Conservation (phyloP, 2,329 filamentous ascomycete species). For the Colletotrichum brevisporum region DNA sequence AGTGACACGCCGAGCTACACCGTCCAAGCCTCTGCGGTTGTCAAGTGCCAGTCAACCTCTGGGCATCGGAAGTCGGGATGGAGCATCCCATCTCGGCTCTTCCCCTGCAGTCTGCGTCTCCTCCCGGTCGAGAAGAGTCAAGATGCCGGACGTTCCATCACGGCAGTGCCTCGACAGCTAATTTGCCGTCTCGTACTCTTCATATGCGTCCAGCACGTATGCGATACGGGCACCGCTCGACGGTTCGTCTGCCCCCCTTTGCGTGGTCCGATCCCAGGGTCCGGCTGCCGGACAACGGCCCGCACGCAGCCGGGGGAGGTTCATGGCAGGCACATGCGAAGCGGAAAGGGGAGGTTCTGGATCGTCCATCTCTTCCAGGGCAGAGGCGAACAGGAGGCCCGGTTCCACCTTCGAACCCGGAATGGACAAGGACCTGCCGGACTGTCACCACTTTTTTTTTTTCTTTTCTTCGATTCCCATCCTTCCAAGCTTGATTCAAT, state of each 20-base stretch:
- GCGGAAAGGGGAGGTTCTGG: slow-evolving; percentile 5
- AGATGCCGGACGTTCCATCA: slow-evolving; percentile 19
- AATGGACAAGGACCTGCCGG: slow-evolving; percentile 6
- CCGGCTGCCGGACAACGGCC: slow-evolving; percentile 32
- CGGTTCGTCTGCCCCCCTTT: neutral
- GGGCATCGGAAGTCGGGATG: slow-evolving; percentile 1
- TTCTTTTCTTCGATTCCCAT: neutral
- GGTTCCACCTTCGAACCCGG: slow-evolving; percentile 12
- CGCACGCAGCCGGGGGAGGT: slow-evolving; percentile 19
- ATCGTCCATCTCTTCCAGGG: slow-evolving; percentile 25
- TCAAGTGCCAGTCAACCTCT: neutral
- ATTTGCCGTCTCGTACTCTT: slow-evolving; percentile 35
- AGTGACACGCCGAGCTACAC: neutral
- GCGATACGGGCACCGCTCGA: neutral
- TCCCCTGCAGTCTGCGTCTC: slow-evolving; percentile 11
- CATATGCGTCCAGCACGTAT: too few species aligned
- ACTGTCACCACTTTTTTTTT: slow-evolving; percentile 16
- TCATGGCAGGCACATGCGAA: neutral
- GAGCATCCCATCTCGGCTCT: slow-evolving; percentile 20
- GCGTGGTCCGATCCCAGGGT: slow-evolving; percentile 34
- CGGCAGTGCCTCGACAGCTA: slow-evolving; percentile 26
- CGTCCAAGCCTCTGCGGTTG: too few species aligned
- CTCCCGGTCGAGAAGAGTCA: slow-evolving; percentile 8
- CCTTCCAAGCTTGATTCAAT: slow-evolving; percentile 12
- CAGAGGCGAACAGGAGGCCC: slow-evolving; percentile 17